A percentile compares a stretch with the other conserved stretches of the same genome.
Conservation (phyloP, 306 rosid genomes). For the Quillaja saponaria region DNA sequence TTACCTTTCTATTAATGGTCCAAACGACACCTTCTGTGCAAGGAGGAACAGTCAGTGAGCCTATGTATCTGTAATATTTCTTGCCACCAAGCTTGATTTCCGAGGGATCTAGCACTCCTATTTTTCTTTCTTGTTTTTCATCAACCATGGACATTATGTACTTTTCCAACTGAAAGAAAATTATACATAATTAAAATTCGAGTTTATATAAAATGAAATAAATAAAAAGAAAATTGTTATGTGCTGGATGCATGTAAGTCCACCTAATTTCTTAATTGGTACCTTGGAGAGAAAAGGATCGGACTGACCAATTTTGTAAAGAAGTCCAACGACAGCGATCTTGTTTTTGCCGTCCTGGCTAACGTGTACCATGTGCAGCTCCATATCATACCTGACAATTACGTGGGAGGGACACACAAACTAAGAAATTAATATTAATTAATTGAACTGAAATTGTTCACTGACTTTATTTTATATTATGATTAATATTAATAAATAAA, state of each 20-base stretch:
- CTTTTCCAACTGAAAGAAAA: conserved; percentile 44
- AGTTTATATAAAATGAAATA: too few species aligned
- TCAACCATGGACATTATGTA: conserved; percentile 36
- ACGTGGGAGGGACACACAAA: too few species aligned
- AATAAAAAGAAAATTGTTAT: too few species aligned
- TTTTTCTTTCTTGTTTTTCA: conserved; percentile 20
- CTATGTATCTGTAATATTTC: conserved; percentile 61
- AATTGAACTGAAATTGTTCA: too few species aligned
- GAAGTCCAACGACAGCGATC: conserved; percentile 53
- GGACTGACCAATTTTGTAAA: conserved; percentile 55
- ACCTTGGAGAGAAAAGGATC: conserved; percentile 58
- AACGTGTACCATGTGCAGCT: conserved; percentile 72
- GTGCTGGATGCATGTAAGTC: too few species aligned
- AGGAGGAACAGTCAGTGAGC: conserved; percentile 80
- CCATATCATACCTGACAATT: conserved; percentile 65
- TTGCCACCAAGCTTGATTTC: conserved; percentile 41
- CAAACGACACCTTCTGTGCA: conserved; percentile 77
- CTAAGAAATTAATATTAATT: not conserved
- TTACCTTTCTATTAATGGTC: conserved; percentile 61
- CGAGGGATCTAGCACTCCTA: conserved; percentile 57
- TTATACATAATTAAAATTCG: too few species aligned
- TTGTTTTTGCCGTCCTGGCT: conserved; percentile 28
- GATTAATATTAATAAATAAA: too few species aligned
- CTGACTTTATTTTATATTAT: too few species aligned
- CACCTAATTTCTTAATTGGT: too few species aligned